These are phyloP conservation scores for Monilinia polystroma DNA, from an alignment of 2,329 filamentous ascomycete species.

Conservation along the genomic window DNA sequence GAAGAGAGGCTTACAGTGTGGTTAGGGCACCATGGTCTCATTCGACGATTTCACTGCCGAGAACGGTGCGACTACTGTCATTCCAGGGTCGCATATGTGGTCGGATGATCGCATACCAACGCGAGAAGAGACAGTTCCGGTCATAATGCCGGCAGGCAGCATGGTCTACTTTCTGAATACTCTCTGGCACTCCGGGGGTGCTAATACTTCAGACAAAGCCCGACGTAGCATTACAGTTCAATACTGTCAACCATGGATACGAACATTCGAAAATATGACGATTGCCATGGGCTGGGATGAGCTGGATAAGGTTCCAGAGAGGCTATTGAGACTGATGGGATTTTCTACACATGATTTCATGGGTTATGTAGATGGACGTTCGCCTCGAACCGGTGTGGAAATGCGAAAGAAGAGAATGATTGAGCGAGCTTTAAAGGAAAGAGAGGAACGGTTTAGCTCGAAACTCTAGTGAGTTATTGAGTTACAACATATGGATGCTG, in stretches of 20 bases:
- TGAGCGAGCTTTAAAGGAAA: slow-evolving; percentile 32
- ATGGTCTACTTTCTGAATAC: slow-evolving; percentile 39
- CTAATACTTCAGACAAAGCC: slow-evolving; percentile 30
- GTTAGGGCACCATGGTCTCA: slow-evolving; percentile 38
- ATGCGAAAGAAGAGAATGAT: slow-evolving; percentile 38
- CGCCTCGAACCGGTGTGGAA: slow-evolving; percentile 36
- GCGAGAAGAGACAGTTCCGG: slow-evolving; percentile 35
- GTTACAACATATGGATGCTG: background rate
- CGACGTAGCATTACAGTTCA: slow-evolving; percentile 37
- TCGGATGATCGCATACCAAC: slow-evolving; percentile 35
- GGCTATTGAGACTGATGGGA: slow-evolving; percentile 34
- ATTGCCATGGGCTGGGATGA: slow-evolving; percentile 41
- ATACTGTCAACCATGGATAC: slow-evolving; percentile 42
- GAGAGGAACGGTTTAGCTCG: slow-evolving; percentile 5
- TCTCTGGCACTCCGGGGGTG: slow-evolving; percentile 37
- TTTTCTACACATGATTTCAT: slow-evolving; percentile 38
- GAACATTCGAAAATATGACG: slow-evolving; percentile 43
- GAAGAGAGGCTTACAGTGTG: slow-evolving; percentile 16
- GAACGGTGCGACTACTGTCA: slow-evolving; percentile 39
- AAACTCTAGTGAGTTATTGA: slow-evolving; percentile 3
- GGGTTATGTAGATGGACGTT: slow-evolving; percentile 38
- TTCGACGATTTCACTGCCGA: slow-evolving; percentile 38
- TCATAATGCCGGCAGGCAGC: slow-evolving; percentile 38
- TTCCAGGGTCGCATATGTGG: slow-evolving; percentile 39
- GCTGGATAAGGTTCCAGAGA: slow-evolving; percentile 35